Evolutionary conservation across 208 protist genomes (phyloP).

Genomic region (Trypanosoma platydactyli): DNA sequence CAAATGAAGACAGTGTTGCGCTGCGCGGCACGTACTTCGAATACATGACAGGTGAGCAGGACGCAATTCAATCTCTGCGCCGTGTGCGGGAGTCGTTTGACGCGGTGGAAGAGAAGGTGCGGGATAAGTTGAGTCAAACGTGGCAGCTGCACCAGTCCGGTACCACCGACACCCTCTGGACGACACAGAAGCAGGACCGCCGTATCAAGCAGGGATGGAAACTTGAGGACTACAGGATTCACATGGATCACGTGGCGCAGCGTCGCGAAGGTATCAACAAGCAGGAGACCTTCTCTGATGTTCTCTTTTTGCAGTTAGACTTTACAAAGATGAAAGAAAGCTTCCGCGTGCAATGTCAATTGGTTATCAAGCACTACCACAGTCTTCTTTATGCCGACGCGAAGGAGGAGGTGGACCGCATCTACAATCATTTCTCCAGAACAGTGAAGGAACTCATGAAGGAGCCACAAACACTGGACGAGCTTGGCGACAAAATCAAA

Average conservation of each 20-base stretch:
- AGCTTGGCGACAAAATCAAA: constrained; percentile 92
- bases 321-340: constrained; percentile 96
- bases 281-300: constrained; percentile 94
- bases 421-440: constrained; percentile 88
- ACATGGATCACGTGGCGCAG: constrained; percentile 95
- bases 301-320: constrained; percentile 96
- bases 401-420: constrained; percentile 85
- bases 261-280: constrained; percentile 94
- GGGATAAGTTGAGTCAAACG: constrained; percentile 93
- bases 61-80: constrained; percentile 91
- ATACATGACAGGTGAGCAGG: constrained; percentile 94
- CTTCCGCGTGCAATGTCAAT: constrained; percentile 93
- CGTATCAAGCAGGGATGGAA: constrained; percentile 91
- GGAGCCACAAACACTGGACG: constrained; percentile 92
- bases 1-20: constrained; percentile 44
- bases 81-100: constrained; percentile 91
- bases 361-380: constrained; percentile 96
- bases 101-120: constrained; percentile 90
- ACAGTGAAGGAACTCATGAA: constrained; percentile 75
- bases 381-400: constrained; percentile 93
- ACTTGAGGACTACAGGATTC: constrained; percentile 94
- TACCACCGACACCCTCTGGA: constrained; percentile 94
- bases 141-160: constrained; percentile 96
- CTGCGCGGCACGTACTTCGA: constrained; percentile 93
- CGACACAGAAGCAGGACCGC: constrained; percentile 91